Evolutionary conservation across 202 grass and related monocot species (phyloP).

Genomic region (Carex sylvatica): DNA sequence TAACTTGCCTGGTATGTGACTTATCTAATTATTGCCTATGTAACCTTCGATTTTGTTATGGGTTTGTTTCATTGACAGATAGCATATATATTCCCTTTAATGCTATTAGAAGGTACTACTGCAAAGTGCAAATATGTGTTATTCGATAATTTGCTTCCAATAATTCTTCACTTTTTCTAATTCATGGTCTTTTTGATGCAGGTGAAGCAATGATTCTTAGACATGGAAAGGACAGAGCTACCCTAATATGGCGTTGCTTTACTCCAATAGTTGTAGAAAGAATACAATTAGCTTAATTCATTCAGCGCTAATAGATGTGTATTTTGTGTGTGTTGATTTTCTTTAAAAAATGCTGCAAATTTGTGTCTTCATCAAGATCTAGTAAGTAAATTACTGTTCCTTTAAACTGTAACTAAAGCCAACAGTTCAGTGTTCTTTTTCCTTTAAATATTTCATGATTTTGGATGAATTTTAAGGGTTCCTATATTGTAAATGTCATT

Average conservation of each 20-base stretch:
- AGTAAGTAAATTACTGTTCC: neutral
- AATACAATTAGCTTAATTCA: constrained; percentile 13
- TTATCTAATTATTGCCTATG: neutral
- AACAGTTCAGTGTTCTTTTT: neutral
- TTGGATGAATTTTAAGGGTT: neutral
- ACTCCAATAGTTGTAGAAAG: neutral
- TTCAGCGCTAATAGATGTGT: neutral
- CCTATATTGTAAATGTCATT: neutral
- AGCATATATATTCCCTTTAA: neutral
- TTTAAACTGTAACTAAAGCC: neutral
- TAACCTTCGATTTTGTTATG: neutral
- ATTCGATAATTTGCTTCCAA: neutral
- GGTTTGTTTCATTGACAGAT: neutral
- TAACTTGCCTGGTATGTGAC: neutral
- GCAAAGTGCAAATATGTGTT: neutral
- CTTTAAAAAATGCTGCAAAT: neutral
- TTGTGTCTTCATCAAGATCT: neutral
- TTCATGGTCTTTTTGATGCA: neutral
- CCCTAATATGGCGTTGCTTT: neutral
- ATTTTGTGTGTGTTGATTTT: neutral
- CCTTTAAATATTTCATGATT: neutral
- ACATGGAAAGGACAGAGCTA: neutral
- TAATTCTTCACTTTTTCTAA: neutral
- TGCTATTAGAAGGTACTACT: neutral
- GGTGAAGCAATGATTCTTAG: neutral